phyloP scores from a whole-genome alignment of 306 rosid genomes.

The Geum urbanum region DNA sequence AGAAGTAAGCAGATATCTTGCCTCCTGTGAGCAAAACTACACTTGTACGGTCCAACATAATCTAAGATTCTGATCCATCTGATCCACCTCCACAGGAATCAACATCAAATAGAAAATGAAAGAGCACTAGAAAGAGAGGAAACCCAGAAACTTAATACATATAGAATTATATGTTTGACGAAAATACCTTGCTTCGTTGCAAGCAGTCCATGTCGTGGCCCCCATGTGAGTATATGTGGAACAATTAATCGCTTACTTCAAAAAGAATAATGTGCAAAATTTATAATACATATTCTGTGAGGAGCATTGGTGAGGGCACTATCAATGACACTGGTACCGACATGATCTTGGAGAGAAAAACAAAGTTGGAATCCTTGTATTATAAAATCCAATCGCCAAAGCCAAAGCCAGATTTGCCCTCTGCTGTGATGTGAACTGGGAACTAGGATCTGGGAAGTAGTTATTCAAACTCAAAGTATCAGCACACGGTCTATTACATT shows the following conservation, averaged over 20 bases:
- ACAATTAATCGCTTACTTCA: conserved; percentile 5
- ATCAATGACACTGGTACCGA: background rate
- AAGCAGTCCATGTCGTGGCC: background rate
- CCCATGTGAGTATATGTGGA: background rate
- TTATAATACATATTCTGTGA: too few relatives aligned
- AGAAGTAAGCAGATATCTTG: conserved; percentile 9
- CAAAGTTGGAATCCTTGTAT: background rate
- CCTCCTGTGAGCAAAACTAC: background rate
- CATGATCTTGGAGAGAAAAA: background rate
- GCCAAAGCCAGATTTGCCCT: background rate
- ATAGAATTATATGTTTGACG: background rate
- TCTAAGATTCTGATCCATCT: conserved; percentile 1
- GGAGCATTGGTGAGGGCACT: background rate
- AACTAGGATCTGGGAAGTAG: background rate
- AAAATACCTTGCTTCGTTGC: background rate
- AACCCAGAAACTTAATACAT: background rate
- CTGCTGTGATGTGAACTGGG: background rate
- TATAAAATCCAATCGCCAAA: background rate
- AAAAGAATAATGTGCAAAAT: background rate
- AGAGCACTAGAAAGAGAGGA: background rate
- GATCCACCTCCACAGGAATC: background rate
- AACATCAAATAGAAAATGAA: background rate
- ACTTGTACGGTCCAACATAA: background rate
- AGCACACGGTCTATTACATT: background rate
- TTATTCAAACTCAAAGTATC: conserved; percentile 11